Conservation (phyloP, 306 rosid genomes). For the Prunus mongolica region DNA sequence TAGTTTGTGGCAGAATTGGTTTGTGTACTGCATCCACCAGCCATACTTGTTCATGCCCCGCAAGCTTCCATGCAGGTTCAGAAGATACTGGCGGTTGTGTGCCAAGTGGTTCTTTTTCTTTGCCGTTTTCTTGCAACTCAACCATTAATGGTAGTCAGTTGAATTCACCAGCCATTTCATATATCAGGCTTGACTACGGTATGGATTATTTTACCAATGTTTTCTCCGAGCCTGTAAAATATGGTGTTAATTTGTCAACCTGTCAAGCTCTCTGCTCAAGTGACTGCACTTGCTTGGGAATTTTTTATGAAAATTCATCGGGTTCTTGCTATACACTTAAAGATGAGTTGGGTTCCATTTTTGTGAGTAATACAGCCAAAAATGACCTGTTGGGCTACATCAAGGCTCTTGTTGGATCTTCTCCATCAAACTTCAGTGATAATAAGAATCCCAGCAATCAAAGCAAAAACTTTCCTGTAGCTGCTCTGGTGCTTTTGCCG, state of each 20-base stretch:
- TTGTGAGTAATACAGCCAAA: constrained; percentile 22
- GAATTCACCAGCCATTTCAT: constrained; percentile 49
- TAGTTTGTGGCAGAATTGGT: constrained; percentile 63
- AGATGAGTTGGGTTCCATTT: constrained; percentile 62
- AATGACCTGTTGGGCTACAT: constrained; percentile 49
- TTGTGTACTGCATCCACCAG: constrained; percentile 47
- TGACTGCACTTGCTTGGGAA: constrained; percentile 76
- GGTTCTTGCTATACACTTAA: constrained; percentile 68
- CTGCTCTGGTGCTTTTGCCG: constrained; percentile 63
- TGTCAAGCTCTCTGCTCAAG: constrained; percentile 66
- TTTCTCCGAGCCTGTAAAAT: constrained; percentile 41
- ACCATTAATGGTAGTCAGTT: constrained; percentile 12
- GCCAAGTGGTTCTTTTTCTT: constrained; percentile 55
- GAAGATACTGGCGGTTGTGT: constrained; percentile 47
- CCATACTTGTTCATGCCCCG: constrained; percentile 72
- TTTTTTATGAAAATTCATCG: constrained; percentile 51
- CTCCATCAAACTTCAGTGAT: neutral
- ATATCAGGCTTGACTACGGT: constrained; percentile 51
- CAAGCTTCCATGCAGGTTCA: constrained; percentile 43
- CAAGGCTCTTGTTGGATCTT: constrained; percentile 34
- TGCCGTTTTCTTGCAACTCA: constrained; percentile 51
- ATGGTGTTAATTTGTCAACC: constrained; percentile 40
- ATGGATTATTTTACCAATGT: constrained; percentile 45
- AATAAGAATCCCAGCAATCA: constrained; percentile 9
- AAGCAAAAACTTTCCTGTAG: constrained; percentile 42